These are phyloP conservation scores for Silene uniflora DNA, from an alignment of 148 eudicot genomes.

Conservation along the genomic window DNA sequence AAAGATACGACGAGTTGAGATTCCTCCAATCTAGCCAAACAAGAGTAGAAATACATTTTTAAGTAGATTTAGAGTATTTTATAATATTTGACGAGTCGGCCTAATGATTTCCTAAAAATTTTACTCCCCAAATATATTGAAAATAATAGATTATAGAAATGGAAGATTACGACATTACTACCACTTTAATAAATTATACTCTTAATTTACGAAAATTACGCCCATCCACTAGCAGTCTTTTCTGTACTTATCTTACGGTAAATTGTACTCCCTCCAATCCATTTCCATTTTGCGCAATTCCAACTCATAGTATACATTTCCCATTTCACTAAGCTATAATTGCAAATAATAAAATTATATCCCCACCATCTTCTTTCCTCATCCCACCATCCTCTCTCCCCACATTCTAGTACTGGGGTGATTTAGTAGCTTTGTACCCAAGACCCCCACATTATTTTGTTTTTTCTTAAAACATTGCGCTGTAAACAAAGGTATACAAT, in stretches of 20 bases:
- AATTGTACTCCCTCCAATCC: neutral
- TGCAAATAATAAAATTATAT: neutral
- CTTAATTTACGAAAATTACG: neutral
- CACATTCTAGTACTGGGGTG: neutral
- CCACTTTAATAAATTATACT: neutral
- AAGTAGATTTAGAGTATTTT: neutral
- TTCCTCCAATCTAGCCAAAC: neutral
- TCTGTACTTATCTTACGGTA: neutral
- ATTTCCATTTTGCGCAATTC: neutral
- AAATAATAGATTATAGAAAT: neutral
- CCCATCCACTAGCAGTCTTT: neutral
- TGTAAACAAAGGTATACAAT: neutral
- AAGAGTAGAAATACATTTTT: neutral
- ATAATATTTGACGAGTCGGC: neutral
- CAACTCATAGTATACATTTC: neutral
- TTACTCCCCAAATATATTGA: constrained; percentile 5
- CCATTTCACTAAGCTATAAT: neutral
- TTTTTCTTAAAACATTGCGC: neutral
- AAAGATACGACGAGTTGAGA: neutral
- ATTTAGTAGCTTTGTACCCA: too few species aligned
- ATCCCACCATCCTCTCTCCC: neutral
- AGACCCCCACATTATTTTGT: neutral
- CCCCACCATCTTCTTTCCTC: neutral
- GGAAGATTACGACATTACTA: neutral
- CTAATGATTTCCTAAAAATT: neutral